Base-by-base conservation (phyloP, 2,329 filamentous ascomycete genomes). In the Davidsoniella australis region DNA sequence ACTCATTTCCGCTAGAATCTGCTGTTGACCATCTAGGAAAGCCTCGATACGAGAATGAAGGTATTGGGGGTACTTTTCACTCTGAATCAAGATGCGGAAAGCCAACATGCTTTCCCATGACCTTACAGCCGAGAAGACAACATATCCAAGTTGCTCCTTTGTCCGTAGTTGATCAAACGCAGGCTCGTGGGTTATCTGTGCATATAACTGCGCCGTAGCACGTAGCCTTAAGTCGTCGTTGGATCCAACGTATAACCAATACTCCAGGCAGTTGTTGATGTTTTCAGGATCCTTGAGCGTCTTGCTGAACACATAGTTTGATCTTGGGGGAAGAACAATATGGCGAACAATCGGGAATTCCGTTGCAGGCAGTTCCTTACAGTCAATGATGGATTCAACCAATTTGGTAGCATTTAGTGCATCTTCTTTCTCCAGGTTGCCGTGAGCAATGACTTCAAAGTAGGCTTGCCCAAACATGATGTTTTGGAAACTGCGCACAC, bases 91-190 rank as follows among this genome's bases (percentile, higher is more conserved):
- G 55, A 98, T 82, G 5, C 88, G 76, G 64, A 91, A 91, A 1
- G 85, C 85, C 58, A 85, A 81, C 0, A 82, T 89, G 0, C 83
- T 87, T n/a, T 78, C 68, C 49, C 82, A 77, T 47, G 75, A 73
- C 38, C 81, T 72, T 9, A 78, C 71, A 24, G 86, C 85, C 45
- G 84, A 89, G 64, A 89, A 94, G 0, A 98, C 89, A 48, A 98
- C 85, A 58, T 98, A 98, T 10, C 91, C 91, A 5, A 98, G 80
- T 65, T 98, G 89, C 63, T 98, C 89, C 64, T 96, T 95, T 41
- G 91, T 96, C 45, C 91, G 78, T 6, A 98, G 72, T 62, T 94
- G 87, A 64, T 98, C 86, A 60, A 96, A 98, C 7, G 83, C 83
- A 3, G 88, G 88, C 66, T 98, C 91, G 50, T 94, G 84, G 0